A percentile compares a stretch with the other conserved stretches of the same genome.
Conservation (phyloP, 495 filamentous ascomycete genomes). For the Tuber magnatum region DNA sequence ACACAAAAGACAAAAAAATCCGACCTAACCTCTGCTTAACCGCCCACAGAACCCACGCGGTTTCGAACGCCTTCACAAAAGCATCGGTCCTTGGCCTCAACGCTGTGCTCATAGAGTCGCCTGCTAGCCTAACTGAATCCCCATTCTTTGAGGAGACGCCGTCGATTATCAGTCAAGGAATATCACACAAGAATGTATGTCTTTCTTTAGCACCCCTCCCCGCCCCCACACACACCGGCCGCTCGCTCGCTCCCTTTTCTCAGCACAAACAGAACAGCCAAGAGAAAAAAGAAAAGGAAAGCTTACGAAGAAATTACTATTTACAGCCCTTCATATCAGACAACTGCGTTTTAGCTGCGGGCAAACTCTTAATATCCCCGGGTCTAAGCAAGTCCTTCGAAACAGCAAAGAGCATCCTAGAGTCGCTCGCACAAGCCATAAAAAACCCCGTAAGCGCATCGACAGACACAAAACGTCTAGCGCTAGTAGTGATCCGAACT, state of each 20-base stretch:
- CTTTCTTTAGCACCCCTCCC: background rate
- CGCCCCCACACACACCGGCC: background rate
- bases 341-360: constrained; percentile 86
- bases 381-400: constrained; percentile 55
- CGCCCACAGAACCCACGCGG: constrained; percentile 55
- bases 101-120: constrained; percentile 72
- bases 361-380: constrained; percentile 77
- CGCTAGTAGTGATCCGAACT: constrained; percentile 84
- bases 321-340: constrained; percentile 70
- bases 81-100: constrained; percentile 75
- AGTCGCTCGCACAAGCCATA: constrained; percentile 64
- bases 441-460: constrained; percentile 59
- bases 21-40: background rate
- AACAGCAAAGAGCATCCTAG: constrained; percentile 67
- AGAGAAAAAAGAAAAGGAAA: constrained; percentile 20
- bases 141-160: constrained; percentile 62
- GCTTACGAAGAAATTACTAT: constrained; percentile 5
- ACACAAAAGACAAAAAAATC: background rate
- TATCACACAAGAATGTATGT: constrained; percentile 64
- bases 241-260: constrained; percentile 15
- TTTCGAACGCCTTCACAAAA: constrained; percentile 60
- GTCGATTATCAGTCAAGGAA: constrained; percentile 69
- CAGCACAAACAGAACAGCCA: background rate
- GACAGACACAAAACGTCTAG: constrained; percentile 73
- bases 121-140: constrained; percentile 57